Evolutionary conservation across 2,329 filamentous ascomycete species (phyloP).

Genomic region (Hymenoscyphus fructigenus): DNA sequence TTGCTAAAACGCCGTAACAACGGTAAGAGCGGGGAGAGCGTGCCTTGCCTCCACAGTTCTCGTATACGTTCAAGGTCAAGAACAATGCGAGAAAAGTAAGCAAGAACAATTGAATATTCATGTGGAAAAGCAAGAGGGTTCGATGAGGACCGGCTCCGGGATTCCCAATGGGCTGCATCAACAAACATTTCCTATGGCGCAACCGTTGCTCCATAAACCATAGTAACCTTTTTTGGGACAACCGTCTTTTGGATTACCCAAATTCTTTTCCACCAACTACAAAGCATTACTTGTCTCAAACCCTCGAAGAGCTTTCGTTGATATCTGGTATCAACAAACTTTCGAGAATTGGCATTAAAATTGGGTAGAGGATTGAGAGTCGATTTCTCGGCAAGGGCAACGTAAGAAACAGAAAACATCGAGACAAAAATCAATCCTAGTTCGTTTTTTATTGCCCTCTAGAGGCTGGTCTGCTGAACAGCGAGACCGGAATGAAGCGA

Average conservation of each 20-base stretch:
- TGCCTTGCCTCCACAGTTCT: not conserved
- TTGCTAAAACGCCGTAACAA: constrained; percentile 17
- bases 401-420: not conserved
- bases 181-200: constrained; percentile 31
- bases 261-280: constrained; percentile 17
- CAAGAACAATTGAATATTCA: constrained; percentile 12
- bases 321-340: not conserved
- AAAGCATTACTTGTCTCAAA: constrained; percentile 6
- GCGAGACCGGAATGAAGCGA: not conserved
- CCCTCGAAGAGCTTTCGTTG: constrained; percentile 1
- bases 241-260: constrained; percentile 23
- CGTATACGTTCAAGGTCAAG: constrained; percentile 17
- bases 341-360: constrained; percentile 7
- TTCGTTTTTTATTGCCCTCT: not conserved
- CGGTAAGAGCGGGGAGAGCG: constrained; percentile 3
- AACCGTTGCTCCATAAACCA: constrained; percentile 13
- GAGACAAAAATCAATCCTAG: too few relatives aligned
- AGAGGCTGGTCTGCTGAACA: not conserved
- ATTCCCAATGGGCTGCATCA: constrained; percentile 11
- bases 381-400: not conserved
- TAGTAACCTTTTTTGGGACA: constrained; percentile 14
- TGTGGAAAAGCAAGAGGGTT: not conserved
- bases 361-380: not conserved
- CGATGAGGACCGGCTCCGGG: not conserved
- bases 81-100: constrained; percentile 12